Evolutionary conservation across 78 protist genomes (phyloP).

Genomic region (Paulinella micropora): DNA sequence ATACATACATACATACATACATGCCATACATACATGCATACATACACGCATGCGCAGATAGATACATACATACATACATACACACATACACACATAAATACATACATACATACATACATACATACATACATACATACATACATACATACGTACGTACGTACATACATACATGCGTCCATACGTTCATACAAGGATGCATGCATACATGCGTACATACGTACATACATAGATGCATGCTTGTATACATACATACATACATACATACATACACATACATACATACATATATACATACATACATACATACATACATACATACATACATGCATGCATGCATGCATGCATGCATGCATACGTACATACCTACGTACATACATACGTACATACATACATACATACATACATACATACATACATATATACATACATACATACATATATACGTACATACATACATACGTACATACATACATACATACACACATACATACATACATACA

Average conservation of each 20-base stretch:
- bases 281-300: neutral
- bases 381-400: neutral
- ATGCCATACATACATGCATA: neutral
- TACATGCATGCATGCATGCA: neutral
- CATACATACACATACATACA: neutral
- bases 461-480: neutral
- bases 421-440: neutral
- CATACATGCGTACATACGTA: neutral
- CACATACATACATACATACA: neutral
- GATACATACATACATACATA: neutral
- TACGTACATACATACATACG: neutral
- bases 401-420: neutral
- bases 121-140: neutral
- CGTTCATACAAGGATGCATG: neutral
- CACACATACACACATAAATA: neutral
- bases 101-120: neutral
- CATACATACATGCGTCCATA: neutral
- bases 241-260: neutral
- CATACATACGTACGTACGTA: neutral
- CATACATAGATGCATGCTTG: neutral
- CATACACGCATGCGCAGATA: neutral
- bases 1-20: neutral
- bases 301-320: neutral
- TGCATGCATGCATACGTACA: neutral
- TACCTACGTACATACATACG: neutral